Base-by-base conservation (phyloP, 1,139 yeast genomes). In the Yamadazyma blattariae region DNA sequence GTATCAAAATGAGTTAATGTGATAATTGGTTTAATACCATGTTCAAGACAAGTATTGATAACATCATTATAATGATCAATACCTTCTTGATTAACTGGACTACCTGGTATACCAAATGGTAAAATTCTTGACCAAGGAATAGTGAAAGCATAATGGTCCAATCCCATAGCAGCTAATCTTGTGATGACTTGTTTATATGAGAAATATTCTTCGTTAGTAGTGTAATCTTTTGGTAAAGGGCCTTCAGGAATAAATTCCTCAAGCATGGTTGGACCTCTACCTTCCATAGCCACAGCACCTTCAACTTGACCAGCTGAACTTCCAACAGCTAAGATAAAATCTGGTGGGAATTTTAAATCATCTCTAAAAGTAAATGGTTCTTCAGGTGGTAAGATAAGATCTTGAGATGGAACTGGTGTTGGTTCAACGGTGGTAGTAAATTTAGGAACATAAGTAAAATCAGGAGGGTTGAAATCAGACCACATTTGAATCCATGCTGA, bases 1-100 rank as follows among this genome's bases (percentile, higher is more conserved):
- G 59, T 36, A 41, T 63, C 69, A 50, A 57, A 63, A 42, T 63
- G 66, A 35, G 56, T 58, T 33, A 63, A 48, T 1, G 69, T 63
- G n/a, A 56, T 57, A 20, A 62, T 50, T 3, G 68, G 68, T 14
- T 48, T 48, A 20, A 63, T 49, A 2, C 61, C 65, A 29, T 54
- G 47, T 15, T 46, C 49, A 19, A 51, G 30, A 29, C 62, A 49
- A 33, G 57, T 54, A 40, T 62, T 54, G 21, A 63, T 50, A 27
- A 59, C 45, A 35, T 63, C 66, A 28, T 59, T 52, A 39, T 63
- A 63, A 42, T 62, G 66, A 39, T 57, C 61, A 27, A 63, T 41
- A 9, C 61, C 69, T 16, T 43, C 45, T 30, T 55, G 34, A 40
- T 62, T 63, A 17, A 62, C 55, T n/a, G 57, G 57, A 5, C 57